phyloP scores from a whole-genome alignment of 2,329 filamentous ascomycete species.

The Trichoderma koningii region DNA sequence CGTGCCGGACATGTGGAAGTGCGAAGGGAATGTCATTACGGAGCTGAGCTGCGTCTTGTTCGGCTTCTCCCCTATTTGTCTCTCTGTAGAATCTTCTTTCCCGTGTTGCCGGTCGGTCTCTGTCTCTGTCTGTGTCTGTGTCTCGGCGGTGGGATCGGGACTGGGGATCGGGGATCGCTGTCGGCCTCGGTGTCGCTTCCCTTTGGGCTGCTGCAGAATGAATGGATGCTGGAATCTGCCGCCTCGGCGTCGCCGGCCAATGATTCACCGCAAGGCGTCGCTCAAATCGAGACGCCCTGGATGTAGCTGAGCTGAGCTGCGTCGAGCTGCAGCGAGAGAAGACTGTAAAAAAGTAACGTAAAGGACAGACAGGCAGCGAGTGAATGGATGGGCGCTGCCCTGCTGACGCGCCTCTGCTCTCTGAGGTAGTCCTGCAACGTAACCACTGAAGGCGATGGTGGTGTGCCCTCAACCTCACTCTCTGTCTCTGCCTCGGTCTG shows the following conservation, averaged over 20 bases:
- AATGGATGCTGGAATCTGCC: constrained; percentile 8
- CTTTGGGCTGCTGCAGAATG: constrained; percentile 2
- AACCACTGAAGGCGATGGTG: background rate
- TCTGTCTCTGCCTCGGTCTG: too few species aligned
- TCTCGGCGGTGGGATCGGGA: background rate
- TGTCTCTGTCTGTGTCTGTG: background rate
- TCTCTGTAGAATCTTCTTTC: background rate
- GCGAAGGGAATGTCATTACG: constrained; percentile 36
- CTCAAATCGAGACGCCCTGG: background rate
- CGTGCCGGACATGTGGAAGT: constrained; percentile 43
- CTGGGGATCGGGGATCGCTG: background rate
- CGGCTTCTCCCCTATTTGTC: background rate
- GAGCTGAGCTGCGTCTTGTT: background rate
- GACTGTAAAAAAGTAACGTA: background rate
- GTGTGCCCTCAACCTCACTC: background rate
- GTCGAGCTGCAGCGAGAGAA: background rate
- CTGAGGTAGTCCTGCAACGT: background rate
- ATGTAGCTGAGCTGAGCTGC: constrained; percentile 4
- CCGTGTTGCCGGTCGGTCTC: background rate
- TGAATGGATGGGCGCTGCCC: constrained; percentile 14
- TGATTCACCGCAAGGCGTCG: background rate
- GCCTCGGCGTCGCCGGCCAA: background rate
- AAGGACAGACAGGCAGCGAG: background rate
- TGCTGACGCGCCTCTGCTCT: constrained; percentile 18
- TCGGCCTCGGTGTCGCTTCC: background rate